A percentile compares a stretch with the other conserved stretches of the same genome.
Evolutionary conservation across 2,329 filamentous ascomycete genomes (phyloP).

Genomic region (Pseudogymnoascus sp.): DNA sequence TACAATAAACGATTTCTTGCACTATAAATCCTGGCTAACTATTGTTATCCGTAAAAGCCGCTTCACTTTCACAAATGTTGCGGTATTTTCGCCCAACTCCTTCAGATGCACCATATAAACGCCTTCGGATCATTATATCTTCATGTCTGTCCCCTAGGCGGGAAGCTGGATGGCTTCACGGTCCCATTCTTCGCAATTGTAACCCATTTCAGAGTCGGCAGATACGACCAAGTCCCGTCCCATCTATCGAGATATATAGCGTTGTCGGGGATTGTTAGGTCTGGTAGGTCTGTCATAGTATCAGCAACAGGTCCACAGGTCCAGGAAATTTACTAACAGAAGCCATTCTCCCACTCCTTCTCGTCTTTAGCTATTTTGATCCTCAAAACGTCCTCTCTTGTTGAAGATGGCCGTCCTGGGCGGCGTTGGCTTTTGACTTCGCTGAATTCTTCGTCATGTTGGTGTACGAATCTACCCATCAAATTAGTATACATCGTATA

Average conservation of each 20-base stretch:
- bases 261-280: constrained; percentile 62
- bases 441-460: constrained; percentile 64
- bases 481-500: constrained; percentile 13
- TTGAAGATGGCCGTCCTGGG: constrained; percentile 69
- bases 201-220: constrained; percentile 70
- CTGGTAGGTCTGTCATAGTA: constrained; percentile 54
- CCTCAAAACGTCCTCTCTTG: constrained; percentile 69
- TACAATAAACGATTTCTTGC: not conserved
- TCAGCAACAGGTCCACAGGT: not conserved
- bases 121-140: not conserved
- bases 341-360: constrained; percentile 76
- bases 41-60: not conserved
- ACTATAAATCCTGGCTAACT: not conserved
- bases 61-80: not conserved
- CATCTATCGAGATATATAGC: constrained; percentile 61
- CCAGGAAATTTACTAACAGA: constrained; percentile 49
- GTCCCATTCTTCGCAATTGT: constrained; percentile 60
- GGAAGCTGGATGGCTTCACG: constrained; percentile 67
- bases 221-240: constrained; percentile 77
- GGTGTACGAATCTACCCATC: constrained; percentile 52
- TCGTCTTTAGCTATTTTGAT: constrained; percentile 63
- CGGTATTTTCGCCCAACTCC: constrained; percentile 5
- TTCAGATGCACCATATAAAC: constrained; percentile 5
- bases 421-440: constrained; percentile 62
- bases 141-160: constrained; percentile 50